Base-by-base conservation (phyloP, 495 filamentous ascomycete species). In the Entonaema liquescens region DNA sequence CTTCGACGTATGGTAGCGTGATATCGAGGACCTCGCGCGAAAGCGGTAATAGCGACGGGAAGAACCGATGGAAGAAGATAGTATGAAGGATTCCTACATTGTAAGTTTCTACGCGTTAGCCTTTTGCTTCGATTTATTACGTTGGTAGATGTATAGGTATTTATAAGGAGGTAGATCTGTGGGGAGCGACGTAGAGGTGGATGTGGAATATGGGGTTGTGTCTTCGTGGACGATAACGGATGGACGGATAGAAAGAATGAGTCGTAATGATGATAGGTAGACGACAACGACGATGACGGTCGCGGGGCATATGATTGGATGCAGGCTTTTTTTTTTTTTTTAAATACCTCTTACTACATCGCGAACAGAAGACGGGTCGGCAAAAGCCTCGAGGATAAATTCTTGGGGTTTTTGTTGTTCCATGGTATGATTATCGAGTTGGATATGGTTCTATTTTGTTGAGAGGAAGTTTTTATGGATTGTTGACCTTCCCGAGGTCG, bases 31-130 rank as follows among this genome's bases (percentile, higher is more conserved):
- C 88, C 75, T 99, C 95, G 76, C 93, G 89, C 49, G 92, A 93
- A 50, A 87, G 86, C n/a, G 95, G 95, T 13, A 88, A 83, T 61
- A 97, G 86, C 29, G 92, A 89, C 62, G 92, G 92, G 83, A 99
- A 98, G 85, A 93, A 97, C 67, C 95, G 92, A 81, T 98, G 94
- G 84, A 99, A 99, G 89, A 98, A 99, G 77, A 99, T 97, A 42
- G 95, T 95, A 79, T 97, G 93, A 57, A 98, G 89, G 74, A 98
- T 91, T 66, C 91, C 95, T 98, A 67, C 7, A 13, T 49, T 9
- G 26, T 40, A 21, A 52, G 29, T 13, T 13, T 15, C 25, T 8
- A 44, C 13, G 42, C 21, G 60, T 68, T 70, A 67, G 67, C 59
- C 59, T 33, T 38, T 28, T 19, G 17, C 26, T 44, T 54, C 15